Evolutionary conservation across 129 eudicot species (phyloP), one percentile per base, ranked within the genome.

Genomic region (Saposhnikovia divaricata): DNA sequence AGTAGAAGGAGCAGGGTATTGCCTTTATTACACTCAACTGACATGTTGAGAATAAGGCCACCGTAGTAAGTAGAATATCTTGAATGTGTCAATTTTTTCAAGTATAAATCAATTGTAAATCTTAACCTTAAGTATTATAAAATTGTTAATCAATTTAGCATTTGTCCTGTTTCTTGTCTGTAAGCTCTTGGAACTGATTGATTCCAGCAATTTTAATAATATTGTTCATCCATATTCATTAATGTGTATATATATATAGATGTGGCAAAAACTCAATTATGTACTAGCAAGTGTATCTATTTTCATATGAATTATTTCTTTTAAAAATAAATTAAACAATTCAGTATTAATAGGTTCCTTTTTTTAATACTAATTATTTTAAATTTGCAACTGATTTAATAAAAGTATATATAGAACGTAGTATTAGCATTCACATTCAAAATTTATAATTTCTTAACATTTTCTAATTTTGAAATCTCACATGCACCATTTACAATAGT

Each of bases 21-120:
- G 37, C 77, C 57, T 74, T 44, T 74, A 43, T 44, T 23, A 44
- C 55, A n/a, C 28, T 74, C 55, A 74, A 51, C 21, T 51, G 5
- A 43, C 77, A 74, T 42, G 77, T n/a, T 44, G 77, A 74, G 53
- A n/a, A 74, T 74, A 74, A 87, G 44, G 57, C 46, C 77, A n/a
- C 5, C 0, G 57, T 11, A 44, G 48, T 44, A n/a, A 74, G 77
- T 74, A 73, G 76, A 72, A 40, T 72, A 16, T 72, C 37, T 38
- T 23, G 46, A 42, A 40, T 23, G 76, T 28, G 77, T 9, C 77
- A 25, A 44, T 74, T 27, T 44, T 74, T 31, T 5, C 9, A 4
- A 74, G 34, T 74, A n/a, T 43, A 34, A 74, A 43, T 44, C 19
- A 44, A 44, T 28, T 4, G 3, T 16, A 72, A 72, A 72, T 72